These are phyloP conservation scores for Russula lepida DNA, from an alignment of 768 basidiomycete species.

Conservation along the genomic window DNA sequence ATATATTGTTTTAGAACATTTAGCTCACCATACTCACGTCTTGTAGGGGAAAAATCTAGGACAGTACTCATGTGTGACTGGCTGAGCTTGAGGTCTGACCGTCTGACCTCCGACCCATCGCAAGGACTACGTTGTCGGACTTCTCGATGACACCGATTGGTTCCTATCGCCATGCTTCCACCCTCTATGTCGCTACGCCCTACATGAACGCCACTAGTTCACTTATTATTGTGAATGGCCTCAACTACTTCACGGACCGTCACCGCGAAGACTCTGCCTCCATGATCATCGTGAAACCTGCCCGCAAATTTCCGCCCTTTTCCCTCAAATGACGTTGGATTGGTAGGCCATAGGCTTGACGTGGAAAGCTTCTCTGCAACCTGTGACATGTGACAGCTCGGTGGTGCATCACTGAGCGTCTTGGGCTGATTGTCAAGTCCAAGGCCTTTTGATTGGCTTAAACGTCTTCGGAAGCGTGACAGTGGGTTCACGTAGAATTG, in stretches of 20 bases:
- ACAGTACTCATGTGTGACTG: no score
- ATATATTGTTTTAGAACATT: background rate
- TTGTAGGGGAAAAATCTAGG: background rate
- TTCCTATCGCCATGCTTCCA: background rate
- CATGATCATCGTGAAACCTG: conserved; percentile 1
- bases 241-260: conserved; percentile 3
- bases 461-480: background rate
- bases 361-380: background rate
- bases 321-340: background rate
- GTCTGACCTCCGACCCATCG: background rate
- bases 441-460: background rate
- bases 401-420: conserved; percentile 4
- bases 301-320: conserved; percentile 4
- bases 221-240: background rate
- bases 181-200: background rate
- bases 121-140: background rate
- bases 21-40: background rate
- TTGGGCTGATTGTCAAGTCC: conserved; percentile 5
- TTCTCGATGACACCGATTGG: background rate
- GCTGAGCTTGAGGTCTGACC: background rate
- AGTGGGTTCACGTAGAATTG: background rate
- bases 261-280: background rate
- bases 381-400: conserved; percentile 1
- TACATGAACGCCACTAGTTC: background rate
- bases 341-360: background rate